Evolutionary conservation across 2,329 filamentous ascomycete species (phyloP), one percentile per base, ranked within the genome.

Genomic region (Colletotrichum incanum): DNA sequence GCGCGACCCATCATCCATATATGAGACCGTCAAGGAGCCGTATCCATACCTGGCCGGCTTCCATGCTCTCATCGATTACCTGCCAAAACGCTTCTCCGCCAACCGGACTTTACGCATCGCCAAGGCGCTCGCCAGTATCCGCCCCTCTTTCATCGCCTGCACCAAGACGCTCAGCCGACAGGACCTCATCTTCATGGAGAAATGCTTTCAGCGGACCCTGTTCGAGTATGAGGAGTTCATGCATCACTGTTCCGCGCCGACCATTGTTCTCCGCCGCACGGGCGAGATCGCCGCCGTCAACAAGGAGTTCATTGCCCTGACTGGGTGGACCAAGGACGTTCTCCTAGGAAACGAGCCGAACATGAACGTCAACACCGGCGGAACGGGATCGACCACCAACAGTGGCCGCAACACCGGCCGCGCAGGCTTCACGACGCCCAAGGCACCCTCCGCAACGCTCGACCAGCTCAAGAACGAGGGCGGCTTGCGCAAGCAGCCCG

Each of bases 131-230:
- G 93, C 94, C 8, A 94, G 93, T 55, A 97, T 98, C 76, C 92
- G 96, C 9, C 96, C 96, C 1, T 96, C 95, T 0, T 96, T 99
- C 79, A 96, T 98, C 74, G 92, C 95, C 14, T 97, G 94, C 74
- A 97, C 94, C 26, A 93, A 94, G 78, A 95, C 94, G n/a, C 86
- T 98, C 73, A 95, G 94, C 75, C 88, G 92, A 23, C 93, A 96
- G 77, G 96, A 99, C 81, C 86, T 98, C 37, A 92, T 99, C 28
- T 98, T 98, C 81, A 98, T 98, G 93, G 96, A 99, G 81, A 97
- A 97, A 83, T 97, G 94, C 78, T 94, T 98, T 79, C 96, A 99
- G 82, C 91, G 96, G 47, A 97, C 94, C 0, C 86, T 98, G 14
- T 94, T 95, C 78, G 95, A 98, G 80, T 97, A 97, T 78, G 94